Evolutionary conservation across 2,329 filamentous ascomycete genomes (phyloP), one percentile per base, ranked within the genome.

Genomic region (Colletotrichum tanaceti): DNA sequence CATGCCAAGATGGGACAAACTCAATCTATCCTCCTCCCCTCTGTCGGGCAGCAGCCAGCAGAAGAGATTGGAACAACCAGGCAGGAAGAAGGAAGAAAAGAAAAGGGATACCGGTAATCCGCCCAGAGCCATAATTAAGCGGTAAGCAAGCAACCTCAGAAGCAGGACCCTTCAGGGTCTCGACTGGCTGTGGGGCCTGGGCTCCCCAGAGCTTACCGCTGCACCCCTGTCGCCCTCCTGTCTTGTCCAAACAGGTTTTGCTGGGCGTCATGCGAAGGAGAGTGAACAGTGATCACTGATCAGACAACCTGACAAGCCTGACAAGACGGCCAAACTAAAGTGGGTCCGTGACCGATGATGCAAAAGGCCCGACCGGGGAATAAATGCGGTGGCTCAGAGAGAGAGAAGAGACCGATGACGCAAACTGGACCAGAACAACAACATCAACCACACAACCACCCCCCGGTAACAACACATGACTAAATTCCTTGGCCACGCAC

Each of bases 401-500:
- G 28, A 24, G 50, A 38, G 46, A 7, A 41, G 32, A 58, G 35
- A 41, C 47, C 62, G 44, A 70, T 70, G 67, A 70, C 24, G 72
- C 32, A 58, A 76, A 59, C 55, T 60, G 60, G 10, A 47, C 41
- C 54, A 49, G 49, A 38, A 22, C 53, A 20, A 58, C 60, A 58
- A 49, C 39, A n/a, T n/a, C n/a, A 58, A 54, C 39, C 49, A 49
- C 57, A 63, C 32, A n/a, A n/a, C n/a, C n/a, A n/a, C n/a, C n/a
- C n/a, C n/a, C 28, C 44, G 4, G 44, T n/a, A 46, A 62, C 58
- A 46, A 62, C 58, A 57, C 44, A 49, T 57, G 65, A 68, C 65
- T 64, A 58, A 68, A 63, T 14, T 35, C 24, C 65, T 66, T 61
- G 66, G 62, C 62, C 66, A 68, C n/a, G n/a, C n/a, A n/a, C n/a